Conservation (phyloP, 371 early-diverging fungal species). For the Mucor racemosus region DNA sequence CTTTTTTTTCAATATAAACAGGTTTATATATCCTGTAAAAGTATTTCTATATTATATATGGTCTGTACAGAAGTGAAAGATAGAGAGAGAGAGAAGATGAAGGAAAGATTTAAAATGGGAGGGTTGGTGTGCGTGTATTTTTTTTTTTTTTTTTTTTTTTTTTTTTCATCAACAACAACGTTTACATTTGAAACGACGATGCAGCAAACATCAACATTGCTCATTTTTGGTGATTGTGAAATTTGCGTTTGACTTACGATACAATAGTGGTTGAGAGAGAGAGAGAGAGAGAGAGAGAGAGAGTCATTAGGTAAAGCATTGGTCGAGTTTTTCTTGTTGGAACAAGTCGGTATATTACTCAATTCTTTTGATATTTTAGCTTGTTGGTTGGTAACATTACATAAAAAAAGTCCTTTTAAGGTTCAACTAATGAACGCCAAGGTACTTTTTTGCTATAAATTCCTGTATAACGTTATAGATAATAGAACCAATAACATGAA, state of each 20-base stretch:
- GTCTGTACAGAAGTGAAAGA: neutral
- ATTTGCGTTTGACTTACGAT: neutral
- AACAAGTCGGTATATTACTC: too few species aligned
- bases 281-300: too few species aligned
- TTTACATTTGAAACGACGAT: neutral
- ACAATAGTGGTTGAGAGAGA: neutral
- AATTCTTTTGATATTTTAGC: too few species aligned
- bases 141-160: neutral
- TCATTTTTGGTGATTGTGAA: too few species aligned
- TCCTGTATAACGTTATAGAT: neutral
- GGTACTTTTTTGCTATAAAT: neutral
- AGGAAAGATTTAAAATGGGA: neutral
- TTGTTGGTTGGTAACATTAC: neutral
- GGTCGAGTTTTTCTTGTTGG: too few species aligned
- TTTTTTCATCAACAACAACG: neutral
- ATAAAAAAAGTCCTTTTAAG: neutral
- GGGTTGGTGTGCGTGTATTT: neutral
- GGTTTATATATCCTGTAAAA: too few species aligned
- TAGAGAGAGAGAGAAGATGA: neutral
- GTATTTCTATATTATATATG: too few species aligned
- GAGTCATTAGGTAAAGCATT: too few species aligned
- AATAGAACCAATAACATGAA: neutral
- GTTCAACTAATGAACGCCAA: conserved; percentile 1
- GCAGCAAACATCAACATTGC: neutral
- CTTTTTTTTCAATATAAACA: too few species aligned